Evolutionary conservation across 495 filamentous ascomycete species (phyloP).

Genomic region (Podospora bellae-mahoneyi): DNA sequence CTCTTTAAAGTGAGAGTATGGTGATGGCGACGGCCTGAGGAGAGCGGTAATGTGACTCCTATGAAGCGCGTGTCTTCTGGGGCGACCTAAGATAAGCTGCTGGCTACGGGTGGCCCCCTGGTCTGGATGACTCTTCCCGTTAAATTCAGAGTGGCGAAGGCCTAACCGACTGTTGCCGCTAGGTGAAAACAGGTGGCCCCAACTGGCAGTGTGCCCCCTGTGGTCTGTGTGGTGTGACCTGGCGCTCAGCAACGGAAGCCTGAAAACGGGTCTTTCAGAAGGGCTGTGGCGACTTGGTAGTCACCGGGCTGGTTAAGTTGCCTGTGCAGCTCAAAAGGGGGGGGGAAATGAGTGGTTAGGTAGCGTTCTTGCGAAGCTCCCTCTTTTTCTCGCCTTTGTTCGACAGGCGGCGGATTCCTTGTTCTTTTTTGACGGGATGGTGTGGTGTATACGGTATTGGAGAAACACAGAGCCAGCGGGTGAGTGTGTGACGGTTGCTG

Average conservation of each 20-base stretch:
- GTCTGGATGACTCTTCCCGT: slow-evolving; percentile 48
- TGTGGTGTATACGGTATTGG: slow-evolving; percentile 2
- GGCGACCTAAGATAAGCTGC: slow-evolving; percentile 34
- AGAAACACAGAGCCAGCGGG: slow-evolving; percentile 1
- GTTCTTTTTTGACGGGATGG: slow-evolving; percentile 7
- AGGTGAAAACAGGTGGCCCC: slow-evolving; percentile 44
- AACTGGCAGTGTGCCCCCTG: slow-evolving; percentile 35
- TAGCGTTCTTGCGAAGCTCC: slow-evolving; percentile 7
- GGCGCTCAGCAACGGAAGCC: slow-evolving; percentile 30
- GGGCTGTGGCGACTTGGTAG: slow-evolving; percentile 30
- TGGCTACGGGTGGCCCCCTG: slow-evolving; percentile 35
- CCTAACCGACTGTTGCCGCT: slow-evolving; percentile 41
- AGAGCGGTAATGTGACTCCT: slow-evolving; percentile 37
- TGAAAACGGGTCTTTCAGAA: slow-evolving; percentile 36
- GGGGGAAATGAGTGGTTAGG: neutral
- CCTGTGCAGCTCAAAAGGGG: neutral
- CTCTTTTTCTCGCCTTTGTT: slow-evolving; percentile 19
- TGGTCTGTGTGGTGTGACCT: slow-evolving; percentile 32
- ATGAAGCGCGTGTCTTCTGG: slow-evolving; percentile 35
- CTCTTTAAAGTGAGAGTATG: slow-evolving; percentile 20
- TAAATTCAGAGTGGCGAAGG: slow-evolving; percentile 35
- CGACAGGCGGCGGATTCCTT: slow-evolving; percentile 17
- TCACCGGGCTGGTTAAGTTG: neutral
- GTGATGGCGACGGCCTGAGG: slow-evolving; percentile 19
- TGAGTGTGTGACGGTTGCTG: neutral